A percentile compares a stretch with the other conserved stretches of the same genome.
Evolutionary conservation across 1,139 yeast genomes (phyloP).

Genomic region (Yamadazyma dendronema): DNA sequence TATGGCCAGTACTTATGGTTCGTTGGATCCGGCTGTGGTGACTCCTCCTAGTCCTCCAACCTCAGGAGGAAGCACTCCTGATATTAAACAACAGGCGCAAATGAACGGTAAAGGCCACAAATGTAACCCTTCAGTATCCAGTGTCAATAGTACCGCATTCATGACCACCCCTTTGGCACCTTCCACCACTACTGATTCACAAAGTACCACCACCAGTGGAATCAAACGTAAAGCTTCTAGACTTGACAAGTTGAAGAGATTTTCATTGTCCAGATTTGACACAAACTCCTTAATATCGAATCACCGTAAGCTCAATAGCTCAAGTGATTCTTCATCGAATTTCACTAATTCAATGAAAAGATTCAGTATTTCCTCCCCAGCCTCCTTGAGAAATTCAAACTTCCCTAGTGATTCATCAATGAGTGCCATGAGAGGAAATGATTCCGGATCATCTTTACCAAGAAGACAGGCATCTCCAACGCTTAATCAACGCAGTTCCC

Average conservation of each 20-base stretch:
- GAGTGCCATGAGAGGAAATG: neutral
- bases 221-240: conserved; percentile 6
- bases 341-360: conserved; percentile 6
- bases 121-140: conserved; percentile 1
- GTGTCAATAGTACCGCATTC: conserved; percentile 7
- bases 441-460: neutral
- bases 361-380: conserved; percentile 8
- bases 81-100: neutral
- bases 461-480: neutral
- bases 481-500: neutral
- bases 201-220: neutral
- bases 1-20: conserved; percentile 10
- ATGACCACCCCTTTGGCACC: conserved; percentile 13
- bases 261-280: conserved; percentile 14
- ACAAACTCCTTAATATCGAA: conserved; percentile 10
- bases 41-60: conserved; percentile 10
- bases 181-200: conserved; percentile 4
- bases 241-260: conserved; percentile 13
- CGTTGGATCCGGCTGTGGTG: conserved; percentile 15
- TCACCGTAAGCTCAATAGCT: conserved; percentile 12
- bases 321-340: neutral
- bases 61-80: conserved; percentile 5
- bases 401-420: neutral
- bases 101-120: conserved; percentile 3
- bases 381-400: conserved; percentile 1